phyloP scores from a whole-genome alignment of 1,284 basidiomycete species.

The Cutaneotrichosporon cutaneum region DNA sequence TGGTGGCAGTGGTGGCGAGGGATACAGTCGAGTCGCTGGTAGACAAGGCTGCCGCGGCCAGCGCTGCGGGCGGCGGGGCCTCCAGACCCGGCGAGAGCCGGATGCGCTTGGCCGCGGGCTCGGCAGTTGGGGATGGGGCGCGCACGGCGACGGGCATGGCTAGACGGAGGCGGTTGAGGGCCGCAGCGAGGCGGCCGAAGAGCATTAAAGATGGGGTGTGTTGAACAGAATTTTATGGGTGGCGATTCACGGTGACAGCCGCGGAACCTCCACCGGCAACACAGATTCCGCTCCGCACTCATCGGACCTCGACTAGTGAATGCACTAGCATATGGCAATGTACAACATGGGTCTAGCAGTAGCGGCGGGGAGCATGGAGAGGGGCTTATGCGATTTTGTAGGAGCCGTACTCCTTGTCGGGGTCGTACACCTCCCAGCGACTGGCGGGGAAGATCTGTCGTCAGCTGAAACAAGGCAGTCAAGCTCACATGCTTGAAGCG shows the following conservation, averaged over 20 bases:
- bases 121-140: conserved; percentile 15
- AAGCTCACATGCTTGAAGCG: conserved; percentile 91
- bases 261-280: neutral
- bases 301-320: neutral
- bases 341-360: neutral
- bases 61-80: neutral
- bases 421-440: conserved; percentile 92
- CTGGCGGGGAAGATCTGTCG: conserved; percentile 95
- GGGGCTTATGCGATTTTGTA: conserved; percentile 54
- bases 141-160: conserved; percentile 27
- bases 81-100: conserved; percentile 1
- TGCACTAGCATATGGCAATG: neutral
- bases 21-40: neutral
- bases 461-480: too few species aligned
- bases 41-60: neutral
- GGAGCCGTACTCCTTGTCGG: conserved; percentile 84
- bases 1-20: neutral
- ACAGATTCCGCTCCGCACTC: neutral
- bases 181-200: conserved; percentile 13
- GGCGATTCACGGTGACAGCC: neutral
- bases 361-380: neutral
- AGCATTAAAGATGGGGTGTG: conserved; percentile 2
- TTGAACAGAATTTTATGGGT: conserved; percentile 10
- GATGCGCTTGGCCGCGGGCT: conserved; percentile 14
- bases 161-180: neutral